phyloP scores from a whole-genome alignment of 257 asterid species.

The Salvia hispanica region DNA sequence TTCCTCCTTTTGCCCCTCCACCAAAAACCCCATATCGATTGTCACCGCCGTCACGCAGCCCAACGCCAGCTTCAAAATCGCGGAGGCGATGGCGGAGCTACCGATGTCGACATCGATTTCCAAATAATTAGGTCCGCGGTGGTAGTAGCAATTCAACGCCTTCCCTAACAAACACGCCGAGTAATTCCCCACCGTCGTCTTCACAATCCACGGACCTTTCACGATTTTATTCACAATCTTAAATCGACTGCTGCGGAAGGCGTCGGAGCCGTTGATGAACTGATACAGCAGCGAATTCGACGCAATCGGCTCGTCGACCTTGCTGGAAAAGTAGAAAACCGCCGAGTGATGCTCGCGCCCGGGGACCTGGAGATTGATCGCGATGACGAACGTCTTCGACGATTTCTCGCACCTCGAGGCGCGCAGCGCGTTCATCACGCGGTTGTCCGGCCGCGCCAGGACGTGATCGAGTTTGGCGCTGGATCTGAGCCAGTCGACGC shows the following conservation, averaged over 20 bases:
- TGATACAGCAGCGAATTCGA: conserved; percentile 62
- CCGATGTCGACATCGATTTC: conserved; percentile 93
- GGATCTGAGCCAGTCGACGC: conserved; percentile 94
- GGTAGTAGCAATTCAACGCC: conserved; percentile 77
- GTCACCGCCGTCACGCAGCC: conserved; percentile 84
- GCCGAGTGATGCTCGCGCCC: conserved; percentile 92
- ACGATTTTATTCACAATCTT: conserved; percentile 85
- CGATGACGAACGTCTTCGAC: conserved; percentile 60
- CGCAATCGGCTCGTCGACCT: conserved; percentile 50
- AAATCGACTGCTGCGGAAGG: conserved; percentile 71
- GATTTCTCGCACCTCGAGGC: conserved; percentile 38
- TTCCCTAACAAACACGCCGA: conserved; percentile 84
- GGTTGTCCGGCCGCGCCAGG: conserved; percentile 79
- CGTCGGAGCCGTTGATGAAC: conserved; percentile 73
- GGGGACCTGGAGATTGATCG: conserved; percentile 84
- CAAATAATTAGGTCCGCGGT: conserved; percentile 66
- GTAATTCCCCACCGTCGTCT: conserved; percentile 82
- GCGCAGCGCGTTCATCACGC: conserved; percentile 60
- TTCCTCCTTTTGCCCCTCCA: conserved; percentile 69
- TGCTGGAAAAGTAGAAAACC: conserved; percentile 74
- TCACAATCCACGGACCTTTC: conserved; percentile 95
- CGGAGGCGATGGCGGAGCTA: conserved; percentile 84
- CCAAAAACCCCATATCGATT: conserved; percentile 91
- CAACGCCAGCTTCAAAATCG: conserved; percentile 79
- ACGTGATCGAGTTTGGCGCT: conserved; percentile 76